Base-by-base conservation (phyloP, 768 basidiomycete species). In the Lactifluus volemus region DNA sequence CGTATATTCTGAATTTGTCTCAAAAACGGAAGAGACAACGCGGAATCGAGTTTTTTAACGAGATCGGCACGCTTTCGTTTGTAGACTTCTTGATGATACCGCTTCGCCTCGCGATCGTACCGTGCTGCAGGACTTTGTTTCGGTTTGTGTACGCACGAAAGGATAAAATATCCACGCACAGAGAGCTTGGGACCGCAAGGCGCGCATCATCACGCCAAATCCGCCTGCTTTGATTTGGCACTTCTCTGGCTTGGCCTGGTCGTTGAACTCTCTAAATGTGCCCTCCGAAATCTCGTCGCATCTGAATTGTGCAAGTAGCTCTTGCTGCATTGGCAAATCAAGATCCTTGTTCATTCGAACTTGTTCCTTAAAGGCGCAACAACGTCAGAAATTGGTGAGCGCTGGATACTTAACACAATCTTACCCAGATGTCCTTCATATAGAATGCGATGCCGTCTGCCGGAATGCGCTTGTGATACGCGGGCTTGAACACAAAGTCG, bases 391-490 rank as follows among this genome's bases (percentile, higher is more conserved):
- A 2, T 12, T 10, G 25, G 21, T 41, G 7, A 17, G 45, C 34
- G 11, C 0, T 14, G 8, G 7, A 14, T 30, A 21, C 5, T 52
- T 25, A 25, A 0, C 34, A 4, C 38, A 5, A 8, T 79, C 89
- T 42, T 60, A 95, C 95, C 97, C 97, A 99, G 53, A 98, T 95
- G 53, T 87, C 84, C 70, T 95, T 89, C 93, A 98, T 98, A 70
- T 98, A 99, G 70, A 93, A 89, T 2, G 89, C 85, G 34, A 93
- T 92, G 61, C 97, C 97, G 70, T 99, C 97, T 0, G 97, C 97
- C 0, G 97, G 97, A 62, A 99, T 98, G n/a, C 95, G 84, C 72
- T 98, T 98, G 74, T 98, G 97, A 71, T 98, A 99, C 10, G 79
- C 79, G 2, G 92, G 85, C 73, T 91, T 94, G 82, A 99, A 98